A percentile compares a stretch with the other conserved stretches of the same genome.
Evolutionary conservation across 2,329 filamentous ascomycete genomes (phyloP).

Genomic region (Neonectria faginata): DNA sequence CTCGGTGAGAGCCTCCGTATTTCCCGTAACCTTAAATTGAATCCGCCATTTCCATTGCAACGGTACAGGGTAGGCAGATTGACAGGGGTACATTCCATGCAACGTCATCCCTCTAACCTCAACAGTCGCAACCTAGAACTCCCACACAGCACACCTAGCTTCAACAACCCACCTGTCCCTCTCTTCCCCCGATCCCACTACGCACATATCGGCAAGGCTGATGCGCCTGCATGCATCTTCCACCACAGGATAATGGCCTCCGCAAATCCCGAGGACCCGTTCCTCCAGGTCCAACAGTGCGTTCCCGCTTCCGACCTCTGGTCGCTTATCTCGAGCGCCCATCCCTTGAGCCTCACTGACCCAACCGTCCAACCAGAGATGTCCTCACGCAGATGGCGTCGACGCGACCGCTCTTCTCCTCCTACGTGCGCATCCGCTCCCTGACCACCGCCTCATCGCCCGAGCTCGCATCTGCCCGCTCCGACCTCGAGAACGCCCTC

Average conservation of each 20-base stretch:
- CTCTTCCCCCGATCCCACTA: not conserved
- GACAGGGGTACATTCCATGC: slow-evolving; percentile 29
- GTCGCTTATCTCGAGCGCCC: slow-evolving; percentile 15
- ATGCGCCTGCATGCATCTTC: slow-evolving; percentile 38
- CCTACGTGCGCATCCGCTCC: slow-evolving; percentile 94
- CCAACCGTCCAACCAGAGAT: slow-evolving; percentile 70
- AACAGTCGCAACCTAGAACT: slow-evolving; percentile 39
- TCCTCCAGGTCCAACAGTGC: slow-evolving; percentile 79
- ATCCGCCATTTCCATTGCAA: not conserved
- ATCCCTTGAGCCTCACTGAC: slow-evolving; percentile 27
- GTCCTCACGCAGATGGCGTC: slow-evolving; percentile 85
- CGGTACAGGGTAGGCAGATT: slow-evolving; percentile 18
- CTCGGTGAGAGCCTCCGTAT: slow-evolving; percentile 12
- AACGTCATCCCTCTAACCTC: slow-evolving; percentile 49
- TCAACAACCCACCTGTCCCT: slow-evolving; percentile 7
- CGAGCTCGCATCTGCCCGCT: slow-evolving; percentile 83
- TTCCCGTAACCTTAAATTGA: not conserved
- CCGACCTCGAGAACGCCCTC: slow-evolving; percentile 75
- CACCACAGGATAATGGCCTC: slow-evolving; percentile 72
- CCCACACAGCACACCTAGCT: slow-evolving; percentile 13
- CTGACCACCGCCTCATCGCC: slow-evolving; percentile 80
- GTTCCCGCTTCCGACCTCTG: slow-evolving; percentile 38
- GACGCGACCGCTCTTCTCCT: slow-evolving; percentile 89
- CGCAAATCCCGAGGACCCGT: slow-evolving; percentile 75
- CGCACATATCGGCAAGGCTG: slow-evolving; percentile 18